Evolutionary conservation across 2,329 filamentous ascomycete species (phyloP).

Genomic region (Talaromyces sp.): DNA sequence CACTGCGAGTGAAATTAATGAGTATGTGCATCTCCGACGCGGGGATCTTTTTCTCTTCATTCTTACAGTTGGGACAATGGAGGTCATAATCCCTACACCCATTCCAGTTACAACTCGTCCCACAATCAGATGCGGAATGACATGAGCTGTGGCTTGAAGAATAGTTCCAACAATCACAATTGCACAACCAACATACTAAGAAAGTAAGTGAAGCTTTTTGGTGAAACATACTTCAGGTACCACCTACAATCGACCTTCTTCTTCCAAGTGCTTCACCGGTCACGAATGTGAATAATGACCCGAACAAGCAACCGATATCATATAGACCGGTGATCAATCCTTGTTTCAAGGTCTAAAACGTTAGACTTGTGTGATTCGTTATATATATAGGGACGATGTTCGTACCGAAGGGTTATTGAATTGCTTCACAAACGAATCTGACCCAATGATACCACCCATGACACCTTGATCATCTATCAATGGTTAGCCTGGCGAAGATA

Average conservation of each 20-base stretch:
- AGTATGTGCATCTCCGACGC: neutral
- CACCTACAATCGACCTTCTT: neutral
- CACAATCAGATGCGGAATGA: conserved; percentile 25
- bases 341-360: neutral
- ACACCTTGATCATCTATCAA: conserved; percentile 1
- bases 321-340: neutral
- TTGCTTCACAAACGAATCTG: neutral
- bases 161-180: conserved; percentile 18
- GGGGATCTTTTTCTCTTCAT: too few species aligned
- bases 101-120: conserved; percentile 44
- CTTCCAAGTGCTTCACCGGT: neutral
- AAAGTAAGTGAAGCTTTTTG: neutral
- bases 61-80: neutral
- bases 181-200: neutral
- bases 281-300: neutral
- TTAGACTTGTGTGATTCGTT: neutral
- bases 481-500: neutral
- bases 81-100: conserved; percentile 37
- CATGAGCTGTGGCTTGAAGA: conserved; percentile 21
- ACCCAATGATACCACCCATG: neutral
- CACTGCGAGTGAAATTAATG: neutral
- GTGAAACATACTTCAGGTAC: neutral
- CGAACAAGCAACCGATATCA: neutral
- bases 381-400: neutral
- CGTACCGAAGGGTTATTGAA: neutral